Conservation (phyloP, 2,329 filamentous ascomycete species). For the Aureobasidium namibiae region DNA sequence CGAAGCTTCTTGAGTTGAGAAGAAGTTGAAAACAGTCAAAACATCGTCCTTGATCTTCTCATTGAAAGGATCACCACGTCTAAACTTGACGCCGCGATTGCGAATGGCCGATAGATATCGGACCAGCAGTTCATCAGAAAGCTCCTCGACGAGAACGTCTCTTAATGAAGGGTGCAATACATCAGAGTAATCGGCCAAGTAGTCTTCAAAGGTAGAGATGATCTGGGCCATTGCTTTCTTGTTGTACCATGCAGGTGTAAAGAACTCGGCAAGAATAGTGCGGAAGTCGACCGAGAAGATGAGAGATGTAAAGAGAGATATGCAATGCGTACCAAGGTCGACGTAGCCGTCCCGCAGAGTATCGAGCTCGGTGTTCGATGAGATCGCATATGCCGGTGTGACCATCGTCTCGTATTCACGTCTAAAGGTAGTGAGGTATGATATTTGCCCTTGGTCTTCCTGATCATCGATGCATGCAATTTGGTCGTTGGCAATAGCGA, state of each 20-base stretch:
- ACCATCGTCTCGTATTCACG: constrained; percentile 75
- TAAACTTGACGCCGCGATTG: constrained; percentile 80
- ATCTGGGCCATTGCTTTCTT: constrained; percentile 86
- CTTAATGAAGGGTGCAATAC: constrained; percentile 80
- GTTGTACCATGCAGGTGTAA: constrained; percentile 83
- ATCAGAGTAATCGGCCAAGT: constrained; percentile 74
- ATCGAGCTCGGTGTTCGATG: constrained; percentile 64
- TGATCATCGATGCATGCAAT: constrained; percentile 92
- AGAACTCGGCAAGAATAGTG: constrained; percentile 76
- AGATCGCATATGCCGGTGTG: constrained; percentile 65
- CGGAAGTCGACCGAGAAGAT: constrained; percentile 89
- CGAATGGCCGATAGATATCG: constrained; percentile 76
- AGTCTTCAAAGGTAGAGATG: constrained; percentile 90
- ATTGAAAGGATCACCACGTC: constrained; percentile 74
- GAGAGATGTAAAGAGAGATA: constrained; percentile 74
- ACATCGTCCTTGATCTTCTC: constrained; percentile 94
- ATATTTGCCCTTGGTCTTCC: constrained; percentile 61
- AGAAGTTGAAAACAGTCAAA: constrained; percentile 82
- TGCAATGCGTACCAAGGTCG: constrained; percentile 88
- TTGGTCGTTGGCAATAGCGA: constrained; percentile 95
- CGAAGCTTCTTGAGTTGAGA: constrained; percentile 63
- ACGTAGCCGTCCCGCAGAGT: constrained; percentile 83
- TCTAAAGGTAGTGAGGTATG: constrained; percentile 80
- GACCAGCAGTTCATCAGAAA: constrained; percentile 82
- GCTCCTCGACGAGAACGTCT: constrained; percentile 88